These are phyloP conservation scores for Hymenoscyphus infarciens DNA, from an alignment of 2,329 filamentous ascomycete genomes.

Conservation along the genomic window DNA sequence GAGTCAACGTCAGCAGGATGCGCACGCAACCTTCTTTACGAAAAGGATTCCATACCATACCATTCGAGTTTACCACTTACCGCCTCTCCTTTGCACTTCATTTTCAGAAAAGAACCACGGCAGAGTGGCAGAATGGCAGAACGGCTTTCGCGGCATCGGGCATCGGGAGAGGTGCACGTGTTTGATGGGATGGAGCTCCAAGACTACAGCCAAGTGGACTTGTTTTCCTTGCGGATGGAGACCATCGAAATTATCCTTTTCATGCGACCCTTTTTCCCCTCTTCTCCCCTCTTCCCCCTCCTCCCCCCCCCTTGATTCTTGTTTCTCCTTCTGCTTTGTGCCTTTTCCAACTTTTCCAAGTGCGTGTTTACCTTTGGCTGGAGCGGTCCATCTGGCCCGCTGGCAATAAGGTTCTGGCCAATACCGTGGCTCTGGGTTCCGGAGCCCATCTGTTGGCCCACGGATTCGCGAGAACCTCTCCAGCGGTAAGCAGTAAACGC, in stretches of 20 bases:
- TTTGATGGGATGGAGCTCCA: no score
- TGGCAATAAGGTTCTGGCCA: slow-evolving; percentile 2
- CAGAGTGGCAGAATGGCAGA: no score
- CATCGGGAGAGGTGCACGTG: no score
- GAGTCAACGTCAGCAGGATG: no score
- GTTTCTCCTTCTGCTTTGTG: background rate
- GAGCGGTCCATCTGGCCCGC: background rate
- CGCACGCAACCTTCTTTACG: no score
- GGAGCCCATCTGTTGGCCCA: background rate
- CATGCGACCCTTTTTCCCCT: background rate
- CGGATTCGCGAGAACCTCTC: background rate
- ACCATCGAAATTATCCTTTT: background rate
- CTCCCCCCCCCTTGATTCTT: background rate
- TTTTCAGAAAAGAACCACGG: no score
- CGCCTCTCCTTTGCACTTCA: no score
- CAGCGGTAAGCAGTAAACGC: background rate
- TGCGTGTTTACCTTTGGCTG: background rate
- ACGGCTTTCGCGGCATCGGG: no score
- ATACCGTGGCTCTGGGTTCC: background rate
- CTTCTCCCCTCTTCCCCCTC: background rate
- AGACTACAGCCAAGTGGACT: background rate
- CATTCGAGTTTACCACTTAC: no score
- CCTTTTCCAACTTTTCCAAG: background rate
- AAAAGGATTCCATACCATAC: no score
- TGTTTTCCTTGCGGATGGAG: background rate